Evolutionary conservation across 1,284 basidiomycete species (phyloP).

Genomic region (Papiliotrema flavescens): DNA sequence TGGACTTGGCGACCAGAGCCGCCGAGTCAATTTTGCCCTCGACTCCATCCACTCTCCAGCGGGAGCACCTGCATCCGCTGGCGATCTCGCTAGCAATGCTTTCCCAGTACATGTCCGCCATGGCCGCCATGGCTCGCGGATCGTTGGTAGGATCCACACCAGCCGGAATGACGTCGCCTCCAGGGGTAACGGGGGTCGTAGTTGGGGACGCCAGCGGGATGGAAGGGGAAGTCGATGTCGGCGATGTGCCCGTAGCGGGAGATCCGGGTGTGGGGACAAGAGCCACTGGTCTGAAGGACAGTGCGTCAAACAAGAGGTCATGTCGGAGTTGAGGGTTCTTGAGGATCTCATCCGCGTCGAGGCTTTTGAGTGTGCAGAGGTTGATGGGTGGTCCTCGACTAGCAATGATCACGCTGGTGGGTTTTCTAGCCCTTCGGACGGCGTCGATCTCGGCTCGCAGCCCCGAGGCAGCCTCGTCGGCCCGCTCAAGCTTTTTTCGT

Average conservation of each 20-base stretch:
- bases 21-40: conserved; percentile 34
- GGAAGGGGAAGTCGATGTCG: no score
- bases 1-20: conserved; percentile 10
- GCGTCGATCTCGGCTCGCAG: conserved; percentile 7
- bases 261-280: conserved; percentile 57
- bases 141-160: conserved; percentile 22
- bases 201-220: no score
- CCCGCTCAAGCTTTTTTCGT: conserved; percentile 9
- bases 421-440: neutral
- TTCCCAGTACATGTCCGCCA: conserved; percentile 78
- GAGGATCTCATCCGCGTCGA: conserved; percentile 80
- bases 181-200: neutral
- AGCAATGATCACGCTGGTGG: conserved; percentile 20
- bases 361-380: conserved; percentile 72
- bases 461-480: conserved; percentile 12
- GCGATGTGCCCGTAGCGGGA: no score
- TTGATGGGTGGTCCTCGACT: conserved; percentile 66
- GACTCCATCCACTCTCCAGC: conserved; percentile 55
- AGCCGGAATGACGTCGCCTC: conserved; percentile 21
- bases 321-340: conserved; percentile 87
- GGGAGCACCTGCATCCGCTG: conserved; percentile 76
- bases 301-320: conserved; percentile 76
- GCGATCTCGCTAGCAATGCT: conserved; percentile 75
- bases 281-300: conserved; percentile 46
- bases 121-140: conserved; percentile 47